Evolutionary conservation across 75 land plant genomes (phyloP).

Genomic region (Chamaecyparis obtusa): DNA sequence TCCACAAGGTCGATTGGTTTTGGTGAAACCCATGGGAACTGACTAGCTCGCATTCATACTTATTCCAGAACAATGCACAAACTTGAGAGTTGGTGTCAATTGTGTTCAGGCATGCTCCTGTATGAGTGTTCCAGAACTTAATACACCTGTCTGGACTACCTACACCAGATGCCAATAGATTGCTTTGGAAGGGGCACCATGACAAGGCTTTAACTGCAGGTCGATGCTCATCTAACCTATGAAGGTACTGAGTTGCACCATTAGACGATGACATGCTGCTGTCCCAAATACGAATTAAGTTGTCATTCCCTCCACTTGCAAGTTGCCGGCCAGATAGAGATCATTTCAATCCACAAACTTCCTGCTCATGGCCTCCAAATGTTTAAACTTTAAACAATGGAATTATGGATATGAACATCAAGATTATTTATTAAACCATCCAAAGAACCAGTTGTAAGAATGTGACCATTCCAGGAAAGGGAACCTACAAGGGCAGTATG

Average conservation of each 20-base stretch:
- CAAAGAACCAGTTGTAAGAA: conserved; percentile 71
- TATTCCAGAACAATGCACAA: conserved; percentile 79
- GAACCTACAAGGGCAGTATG: conserved; percentile 64
- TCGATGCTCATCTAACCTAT: conserved; percentile 63
- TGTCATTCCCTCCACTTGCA: conserved; percentile 84
- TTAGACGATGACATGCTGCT: conserved; percentile 32
- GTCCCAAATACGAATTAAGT: conserved; percentile 71
- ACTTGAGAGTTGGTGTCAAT: conserved; percentile 88
- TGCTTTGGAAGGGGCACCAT: conserved; percentile 84
- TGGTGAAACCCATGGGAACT: conserved; percentile 82
- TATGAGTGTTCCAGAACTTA: conserved; percentile 69
- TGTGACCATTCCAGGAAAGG: conserved; percentile 71
- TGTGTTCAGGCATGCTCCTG: conserved; percentile 68
- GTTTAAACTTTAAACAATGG: conserved; percentile 31
- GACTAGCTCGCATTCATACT: conserved; percentile 74
- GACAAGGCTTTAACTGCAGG: conserved; percentile 79
- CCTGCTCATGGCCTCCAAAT: conserved; percentile 54
- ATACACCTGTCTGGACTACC: conserved; percentile 52
- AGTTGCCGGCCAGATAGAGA: conserved; percentile 61
- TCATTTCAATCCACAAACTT: conserved; percentile 82
- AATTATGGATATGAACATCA: conserved; percentile 59
- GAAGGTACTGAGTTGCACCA: conserved; percentile 43
- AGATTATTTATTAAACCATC: conserved; percentile 66
- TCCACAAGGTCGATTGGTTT: conserved; percentile 66
- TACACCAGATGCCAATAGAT: conserved; percentile 58